A percentile compares a stretch with the other conserved stretches of the same genome.
Conservation (phyloP, 768 basidiomycete species). For the Lentinula aciculospora region DNA sequence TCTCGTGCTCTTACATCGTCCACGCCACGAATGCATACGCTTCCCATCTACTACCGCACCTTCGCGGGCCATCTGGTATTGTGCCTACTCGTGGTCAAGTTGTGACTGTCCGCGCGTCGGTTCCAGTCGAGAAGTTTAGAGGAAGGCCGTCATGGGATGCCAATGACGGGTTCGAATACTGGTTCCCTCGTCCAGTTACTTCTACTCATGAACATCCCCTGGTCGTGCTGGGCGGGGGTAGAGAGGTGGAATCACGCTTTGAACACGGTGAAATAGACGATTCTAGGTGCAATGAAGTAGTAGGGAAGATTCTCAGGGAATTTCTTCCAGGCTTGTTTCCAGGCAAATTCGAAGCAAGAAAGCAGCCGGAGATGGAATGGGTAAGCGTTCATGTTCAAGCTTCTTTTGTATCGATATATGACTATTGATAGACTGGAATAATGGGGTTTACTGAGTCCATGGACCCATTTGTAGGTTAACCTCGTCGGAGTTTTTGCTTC, state of each 20-base stretch:
- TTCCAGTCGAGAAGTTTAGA: slow-evolving; percentile 31
- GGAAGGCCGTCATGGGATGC: slow-evolving; percentile 39
- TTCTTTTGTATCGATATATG: neutral
- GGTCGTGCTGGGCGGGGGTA: slow-evolving; percentile 69
- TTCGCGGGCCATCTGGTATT: slow-evolving; percentile 50
- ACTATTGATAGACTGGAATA: slow-evolving; percentile 62
- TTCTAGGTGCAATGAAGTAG: slow-evolving; percentile 37
- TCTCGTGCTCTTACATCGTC: slow-evolving; percentile 60
- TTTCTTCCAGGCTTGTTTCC: slow-evolving; percentile 61
- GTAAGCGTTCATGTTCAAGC: slow-evolving; percentile 29
- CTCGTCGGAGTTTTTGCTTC: neutral
- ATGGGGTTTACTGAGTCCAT: slow-evolving; percentile 64
- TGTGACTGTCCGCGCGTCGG: slow-evolving; percentile 33
- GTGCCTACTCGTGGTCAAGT: slow-evolving; percentile 73
- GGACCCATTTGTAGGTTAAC: slow-evolving; percentile 60
- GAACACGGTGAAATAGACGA: slow-evolving; percentile 59
- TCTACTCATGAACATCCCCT: slow-evolving; percentile 34
- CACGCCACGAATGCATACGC: slow-evolving; percentile 89
- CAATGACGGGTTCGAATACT: slow-evolving; percentile 62
- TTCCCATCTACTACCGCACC: slow-evolving; percentile 67
- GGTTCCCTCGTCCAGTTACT: slow-evolving; percentile 65
- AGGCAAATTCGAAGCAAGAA: slow-evolving; percentile 38
- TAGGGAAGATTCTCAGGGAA: slow-evolving; percentile 43
- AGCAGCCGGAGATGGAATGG: slow-evolving; percentile 79
- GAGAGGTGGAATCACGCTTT: slow-evolving; percentile 37